Evolutionary conservation across 257 asterid species (phyloP), one percentile per base, ranked within the genome.

Genomic region (Hygrophila difformis): DNA sequence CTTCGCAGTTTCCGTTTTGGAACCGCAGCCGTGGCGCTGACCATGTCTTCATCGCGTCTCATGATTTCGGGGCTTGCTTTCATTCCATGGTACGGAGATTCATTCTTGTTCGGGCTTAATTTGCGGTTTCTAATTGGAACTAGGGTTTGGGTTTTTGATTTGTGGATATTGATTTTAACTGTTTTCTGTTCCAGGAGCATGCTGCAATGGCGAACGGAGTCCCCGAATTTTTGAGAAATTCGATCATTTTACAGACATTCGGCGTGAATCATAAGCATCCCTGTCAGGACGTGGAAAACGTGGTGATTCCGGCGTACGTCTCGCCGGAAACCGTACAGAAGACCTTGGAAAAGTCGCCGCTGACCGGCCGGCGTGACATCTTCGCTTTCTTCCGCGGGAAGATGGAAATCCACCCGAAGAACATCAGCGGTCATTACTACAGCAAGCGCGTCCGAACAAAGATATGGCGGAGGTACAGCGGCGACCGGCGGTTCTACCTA

Each of bases 361-460:
- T 72, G 16, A 52, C 46, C 0, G 73, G 81, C 18, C 73, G 54
- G 13, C 87, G 99, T 12, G 89, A 80, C 55, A 78, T 86, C 18
- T 91, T 86, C 46, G 95, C 93, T 6, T 78, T 77, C 45, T 91
- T 91, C 35, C 64, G 97, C 67, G 99, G 99, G 17, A 91, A 86
- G 74, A 91, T 91, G 97, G 99, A 91, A 51, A 75, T 91, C 22
- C 92, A 76, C 38, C 98, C 98, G 1, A 91, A 86, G 55, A 86
- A 86, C 56, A 61, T 86, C 59, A 86, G 96, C 77, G 98, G 97
- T 15, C 93, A 84, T 38, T 91, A 60, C 50, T 91, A 91, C 66
- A 55, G 95, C 79, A 91, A 70, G 97, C 71, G 73, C 0, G 85
- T 86, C 19, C 53, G 99, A 64, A 82, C 99, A 23, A 59, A 29